These are phyloP conservation scores for Lactarius tabidus DNA, from an alignment of 768 basidiomycete species.

Conservation along the genomic window DNA sequence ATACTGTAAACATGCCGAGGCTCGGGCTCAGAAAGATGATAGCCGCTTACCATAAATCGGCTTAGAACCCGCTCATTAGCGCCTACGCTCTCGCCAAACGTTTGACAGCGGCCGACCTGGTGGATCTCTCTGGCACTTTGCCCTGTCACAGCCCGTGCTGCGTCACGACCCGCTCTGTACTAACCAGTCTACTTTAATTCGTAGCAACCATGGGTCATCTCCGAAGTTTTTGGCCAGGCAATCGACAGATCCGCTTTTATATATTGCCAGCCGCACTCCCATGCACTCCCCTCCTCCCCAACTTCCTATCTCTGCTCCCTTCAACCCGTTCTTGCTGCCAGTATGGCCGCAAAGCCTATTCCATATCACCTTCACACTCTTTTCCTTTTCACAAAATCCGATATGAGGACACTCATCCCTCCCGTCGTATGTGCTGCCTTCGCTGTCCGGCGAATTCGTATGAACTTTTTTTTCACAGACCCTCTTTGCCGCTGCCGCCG, in stretches of 20 bases:
- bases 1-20: neutral
- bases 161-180: neutral
- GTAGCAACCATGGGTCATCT: neutral
- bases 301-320: neutral
- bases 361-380: conserved; percentile 21
- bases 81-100: neutral
- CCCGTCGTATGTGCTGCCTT: conserved; percentile 26
- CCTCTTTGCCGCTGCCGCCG: conserved; percentile 24
- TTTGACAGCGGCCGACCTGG: neutral
- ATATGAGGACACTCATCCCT: conserved; percentile 28
- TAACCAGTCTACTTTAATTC: neutral
- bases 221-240: neutral
- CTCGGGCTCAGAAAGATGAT: neutral
- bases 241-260: neutral
- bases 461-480: neutral
- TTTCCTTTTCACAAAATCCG: conserved; percentile 30
- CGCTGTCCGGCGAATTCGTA: neutral
- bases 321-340: neutral
- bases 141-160: neutral
- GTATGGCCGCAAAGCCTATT: conserved; percentile 2
- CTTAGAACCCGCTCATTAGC: neutral
- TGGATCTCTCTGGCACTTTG: neutral
- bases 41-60: neutral
- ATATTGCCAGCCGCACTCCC: neutral
- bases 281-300: neutral